Evolutionary conservation across 495 filamentous ascomycete genomes (phyloP).

Genomic region (Aspergillus leporis): DNA sequence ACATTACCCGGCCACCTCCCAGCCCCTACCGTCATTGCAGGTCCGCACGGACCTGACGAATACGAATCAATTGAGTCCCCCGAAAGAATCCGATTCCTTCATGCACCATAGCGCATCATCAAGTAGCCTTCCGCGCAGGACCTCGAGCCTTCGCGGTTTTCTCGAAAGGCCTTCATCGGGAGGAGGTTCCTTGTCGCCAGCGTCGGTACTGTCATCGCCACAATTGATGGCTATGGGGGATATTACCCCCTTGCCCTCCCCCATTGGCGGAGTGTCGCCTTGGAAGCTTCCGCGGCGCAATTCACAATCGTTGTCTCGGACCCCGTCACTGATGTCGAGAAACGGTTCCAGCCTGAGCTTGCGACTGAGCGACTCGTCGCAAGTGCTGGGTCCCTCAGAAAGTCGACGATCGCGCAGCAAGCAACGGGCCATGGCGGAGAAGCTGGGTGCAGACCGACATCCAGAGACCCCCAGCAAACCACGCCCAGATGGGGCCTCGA

Average conservation of each 20-base stretch:
- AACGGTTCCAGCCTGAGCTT: slow-evolving; percentile 38
- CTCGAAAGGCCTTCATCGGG: slow-evolving; percentile 42
- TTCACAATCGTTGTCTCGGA: slow-evolving; percentile 46
- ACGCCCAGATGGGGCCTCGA: slow-evolving; percentile 33
- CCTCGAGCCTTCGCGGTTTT: slow-evolving; percentile 51
- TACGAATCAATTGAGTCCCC: slow-evolving; percentile 28
- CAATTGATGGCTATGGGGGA: slow-evolving; percentile 81
- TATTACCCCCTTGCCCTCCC: slow-evolving; percentile 91
- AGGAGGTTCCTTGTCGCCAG: slow-evolving; percentile 59
- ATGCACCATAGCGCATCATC: slow-evolving; percentile 44
- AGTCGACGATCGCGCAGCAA: slow-evolving; percentile 37
- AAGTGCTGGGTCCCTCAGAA: slow-evolving; percentile 34
- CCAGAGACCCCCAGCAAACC: slow-evolving; percentile 35
- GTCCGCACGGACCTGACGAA: slow-evolving; percentile 43
- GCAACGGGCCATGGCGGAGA: slow-evolving; percentile 37
- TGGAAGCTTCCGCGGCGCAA: slow-evolving; percentile 48
- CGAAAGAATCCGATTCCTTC: slow-evolving; percentile 34
- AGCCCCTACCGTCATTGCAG: slow-evolving; percentile 38
- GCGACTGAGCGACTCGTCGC: slow-evolving; percentile 43
- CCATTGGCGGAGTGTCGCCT: slow-evolving; percentile 75
- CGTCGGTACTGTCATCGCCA: slow-evolving; percentile 64
- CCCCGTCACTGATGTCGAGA: slow-evolving; percentile 39
- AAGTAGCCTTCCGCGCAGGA: slow-evolving; percentile 47
- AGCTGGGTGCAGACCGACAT: slow-evolving; percentile 38
- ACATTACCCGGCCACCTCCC: slow-evolving; percentile 4